These are phyloP conservation scores for Xylaria sp. DNA, from an alignment of 2,329 filamentous ascomycete genomes.

Conservation along the genomic window DNA sequence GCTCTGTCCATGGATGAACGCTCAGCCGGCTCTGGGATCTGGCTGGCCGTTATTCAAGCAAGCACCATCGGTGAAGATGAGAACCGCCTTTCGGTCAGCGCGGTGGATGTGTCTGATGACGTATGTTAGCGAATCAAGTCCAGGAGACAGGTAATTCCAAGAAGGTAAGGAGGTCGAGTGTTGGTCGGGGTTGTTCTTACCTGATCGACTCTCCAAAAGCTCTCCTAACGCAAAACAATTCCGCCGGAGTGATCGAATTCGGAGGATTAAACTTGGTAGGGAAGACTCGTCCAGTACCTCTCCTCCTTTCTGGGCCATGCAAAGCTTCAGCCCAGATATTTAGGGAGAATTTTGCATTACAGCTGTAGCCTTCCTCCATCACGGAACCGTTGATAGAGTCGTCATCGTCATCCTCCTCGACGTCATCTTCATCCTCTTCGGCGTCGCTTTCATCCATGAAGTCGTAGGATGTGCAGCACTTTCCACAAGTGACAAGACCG, in stretches of 20 bases:
- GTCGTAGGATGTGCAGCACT: slow-evolving; percentile 42
- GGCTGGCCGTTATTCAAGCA: slow-evolving; percentile 47
- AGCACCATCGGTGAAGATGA: slow-evolving; percentile 51
- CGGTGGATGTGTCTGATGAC: slow-evolving; percentile 37
- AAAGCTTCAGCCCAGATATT: too few species aligned
- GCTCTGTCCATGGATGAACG: slow-evolving; percentile 36
- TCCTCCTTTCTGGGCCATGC: slow-evolving; percentile 17
- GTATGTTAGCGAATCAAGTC: slow-evolving; percentile 4
- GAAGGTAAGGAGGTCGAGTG: not conserved
- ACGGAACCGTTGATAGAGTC: not conserved
- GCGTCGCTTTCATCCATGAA: slow-evolving; percentile 35
- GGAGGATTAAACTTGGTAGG: slow-evolving; percentile 39
- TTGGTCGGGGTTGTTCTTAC: slow-evolving; percentile 18
- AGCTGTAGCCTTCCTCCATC: not conserved
- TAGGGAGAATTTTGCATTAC: not conserved
- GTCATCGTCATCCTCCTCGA: not conserved
- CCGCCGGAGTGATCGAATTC: slow-evolving; percentile 25
- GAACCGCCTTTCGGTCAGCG: slow-evolving; percentile 33
- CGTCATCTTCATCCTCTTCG: slow-evolving; percentile 10
- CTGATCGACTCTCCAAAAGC: slow-evolving; percentile 13
- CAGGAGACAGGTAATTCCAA: not conserved
- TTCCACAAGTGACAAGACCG: slow-evolving; percentile 36
- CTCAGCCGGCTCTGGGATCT: slow-evolving; percentile 45
- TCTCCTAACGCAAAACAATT: slow-evolving; percentile 31
- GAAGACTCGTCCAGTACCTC: slow-evolving; percentile 38